Evolutionary conservation across 1,284 basidiomycete genomes (phyloP), one percentile per base, ranked within the genome.

Genomic region (Tilletia walkeri): DNA sequence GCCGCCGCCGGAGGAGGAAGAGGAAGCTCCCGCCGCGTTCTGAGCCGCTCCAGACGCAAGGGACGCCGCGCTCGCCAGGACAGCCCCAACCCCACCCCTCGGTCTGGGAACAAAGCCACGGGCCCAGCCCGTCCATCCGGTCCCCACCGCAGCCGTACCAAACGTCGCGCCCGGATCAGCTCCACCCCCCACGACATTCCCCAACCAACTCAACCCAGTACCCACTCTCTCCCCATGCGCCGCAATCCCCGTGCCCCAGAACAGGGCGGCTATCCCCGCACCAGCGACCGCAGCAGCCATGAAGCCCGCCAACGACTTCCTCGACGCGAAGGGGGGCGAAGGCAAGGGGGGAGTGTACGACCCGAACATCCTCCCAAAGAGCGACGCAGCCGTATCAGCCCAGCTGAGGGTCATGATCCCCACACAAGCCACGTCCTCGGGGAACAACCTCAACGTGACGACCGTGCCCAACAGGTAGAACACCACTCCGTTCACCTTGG

Each of bases 381-480:
- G 94, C 3, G 94, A 96, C 0, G 95, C 95, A 16, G 92, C 89
- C 0, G 95, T 98, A 85, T 99, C 95, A 3, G 93, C 94, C 93
- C 63, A 48, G 6, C 38, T 80, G 9, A 61, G 56, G 1, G 56
- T 78, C 76, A 82, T 81, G 67, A 82, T 74, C 7, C 79, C 77
- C 6, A 82, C 78, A 61, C 76, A 77, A 14, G 80, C 80, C 66
- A 83, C 79, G 73, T 83, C 81, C 34, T 78, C 81, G n/a, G 75
- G 79, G 75, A 81, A 76, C 72, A 91, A 85, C 0, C 88, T 85
- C 24, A 99, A 88, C 41, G 90, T 92, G 80, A 90, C 89, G 74
- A 94, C 89, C 76, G 93, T 93, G 20, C 95, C 95, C 39, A 95
- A 85, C 67, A 98, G 90, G 84, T 98, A 99, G 92, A 93, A 98